phyloP scores from a whole-genome alignment of 129 eudicot species.

The Flaveria bidentis region DNA sequence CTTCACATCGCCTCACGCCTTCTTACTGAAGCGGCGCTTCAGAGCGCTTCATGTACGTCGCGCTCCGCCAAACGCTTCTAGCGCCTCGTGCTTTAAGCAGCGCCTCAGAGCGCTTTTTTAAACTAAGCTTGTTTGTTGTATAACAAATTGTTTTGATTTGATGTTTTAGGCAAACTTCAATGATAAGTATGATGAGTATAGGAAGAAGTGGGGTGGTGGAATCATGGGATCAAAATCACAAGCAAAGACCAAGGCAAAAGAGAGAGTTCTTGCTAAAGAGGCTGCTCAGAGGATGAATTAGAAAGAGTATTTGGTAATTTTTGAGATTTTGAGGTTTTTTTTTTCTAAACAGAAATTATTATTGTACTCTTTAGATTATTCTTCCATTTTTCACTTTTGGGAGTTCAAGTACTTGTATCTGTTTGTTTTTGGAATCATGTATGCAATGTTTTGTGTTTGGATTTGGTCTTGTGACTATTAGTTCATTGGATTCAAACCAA shows the following conservation, averaged over 20 bases:
- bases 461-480: neutral
- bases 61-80: no score
- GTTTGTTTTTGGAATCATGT: constrained; percentile 7
- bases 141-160: neutral
- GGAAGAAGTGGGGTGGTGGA: constrained; percentile 72
- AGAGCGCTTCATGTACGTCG: no score
- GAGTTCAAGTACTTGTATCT: constrained; percentile 19
- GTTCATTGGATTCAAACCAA: neutral
- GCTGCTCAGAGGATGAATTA: constrained; percentile 67
- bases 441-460: constrained; percentile 25
- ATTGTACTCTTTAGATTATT: constrained; percentile 2
- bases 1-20: no score
- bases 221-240: constrained; percentile 69
- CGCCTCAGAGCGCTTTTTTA: no score
- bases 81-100: no score
- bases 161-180: constrained; percentile 59
- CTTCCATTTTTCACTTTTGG: constrained; percentile 20
- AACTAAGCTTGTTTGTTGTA: neutral
- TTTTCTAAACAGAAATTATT: neutral
- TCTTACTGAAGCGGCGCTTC: no score
- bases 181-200: constrained; percentile 59
- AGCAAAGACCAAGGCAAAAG: constrained; percentile 61
- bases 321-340: neutral
- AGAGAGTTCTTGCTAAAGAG: constrained; percentile 60
- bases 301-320: constrained; percentile 12